Conservation (phyloP, 805 yeast species). For the Komagataella phaffii region DNA sequence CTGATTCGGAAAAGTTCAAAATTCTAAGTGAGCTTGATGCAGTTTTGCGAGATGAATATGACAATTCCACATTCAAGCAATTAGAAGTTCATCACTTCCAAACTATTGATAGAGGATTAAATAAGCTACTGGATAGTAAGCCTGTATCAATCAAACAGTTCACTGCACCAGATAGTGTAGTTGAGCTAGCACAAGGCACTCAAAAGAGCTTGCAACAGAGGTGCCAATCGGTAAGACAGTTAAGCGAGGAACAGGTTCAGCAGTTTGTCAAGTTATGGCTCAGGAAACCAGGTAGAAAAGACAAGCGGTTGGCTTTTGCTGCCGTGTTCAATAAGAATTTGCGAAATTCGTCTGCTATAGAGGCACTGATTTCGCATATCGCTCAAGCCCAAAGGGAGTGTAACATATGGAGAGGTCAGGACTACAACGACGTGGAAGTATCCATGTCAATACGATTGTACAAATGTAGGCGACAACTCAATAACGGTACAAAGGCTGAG, state of each 20-base stretch:
- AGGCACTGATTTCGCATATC: background rate
- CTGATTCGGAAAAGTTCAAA: background rate
- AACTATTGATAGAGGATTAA: background rate
- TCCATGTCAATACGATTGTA: background rate
- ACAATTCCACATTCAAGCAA: background rate
- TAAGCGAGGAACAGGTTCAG: slow-evolving; percentile 3
- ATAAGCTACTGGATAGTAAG: background rate
- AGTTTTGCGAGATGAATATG: background rate
- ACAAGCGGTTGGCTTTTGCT: slow-evolving; percentile 6
- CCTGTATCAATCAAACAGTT: background rate
- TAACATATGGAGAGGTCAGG: slow-evolving; percentile 2
- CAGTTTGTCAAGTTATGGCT: slow-evolving; percentile 4
- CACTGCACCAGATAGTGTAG: background rate
- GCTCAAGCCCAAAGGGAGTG: background rate
- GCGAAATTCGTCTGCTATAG: background rate
- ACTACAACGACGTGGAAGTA: background rate
- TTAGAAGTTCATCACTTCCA: background rate
- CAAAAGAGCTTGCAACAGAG: background rate
- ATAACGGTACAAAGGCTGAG: background rate
- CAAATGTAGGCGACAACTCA: slow-evolving; percentile 1
- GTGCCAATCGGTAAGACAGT: background rate
- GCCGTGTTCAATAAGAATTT: slow-evolving; percentile 9
- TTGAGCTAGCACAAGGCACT: background rate
- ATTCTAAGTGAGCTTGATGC: background rate
- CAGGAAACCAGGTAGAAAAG: slow-evolving; percentile 1